Base-by-base conservation (phyloP, 371 early-diverging fungal genomes). In the Mortierella sp. region DNA sequence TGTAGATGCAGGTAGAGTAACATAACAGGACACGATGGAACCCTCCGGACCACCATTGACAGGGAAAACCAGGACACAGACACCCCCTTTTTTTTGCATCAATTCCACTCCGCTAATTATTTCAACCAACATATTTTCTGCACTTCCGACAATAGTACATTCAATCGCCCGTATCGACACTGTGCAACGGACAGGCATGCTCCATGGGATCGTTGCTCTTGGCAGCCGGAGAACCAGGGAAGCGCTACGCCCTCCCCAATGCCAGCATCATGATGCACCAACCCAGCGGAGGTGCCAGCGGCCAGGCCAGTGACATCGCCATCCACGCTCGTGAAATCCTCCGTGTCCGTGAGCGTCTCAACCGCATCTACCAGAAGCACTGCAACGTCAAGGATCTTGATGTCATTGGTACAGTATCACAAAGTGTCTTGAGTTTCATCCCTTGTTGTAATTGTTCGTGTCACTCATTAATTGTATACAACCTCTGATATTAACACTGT, bases 201-300 rank as follows among this genome's bases (percentile, higher is more conserved):
- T 97, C 98, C 0, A 99, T 99, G 99, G 99, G 97, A 7, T 98
- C 99, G 41, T 89, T 99, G 70, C 90, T 99, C 45, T 87, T 99
- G 69, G 90, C 97, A 22, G 97, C 97, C 43, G 96, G 93, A 39
- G 95, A 95, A 44, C 91, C 93, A 16, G 99, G 99, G 22, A 94
- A 94, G 66, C 88, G 99, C 24, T 94, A 90, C 70, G 91, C 96
- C 29, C 89, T 99, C 34, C 98, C 98, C 16, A 95, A 99, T 85
- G 92, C 97, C 22, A 92, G 96, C 4, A 94, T 98, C 41, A 99
- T 98, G 99, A 93, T 99, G 73, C 99, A 99, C 79, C 99, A 98
- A 85, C 98, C 98, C 7, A 94, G 94, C 64, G 99, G 99, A 24
- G 98, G 99, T 22, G 97, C 98, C n/a, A 87, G 91, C 52, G 98